Evolutionary conservation across 768 basidiomycete species (phyloP).

Genomic region (Boletus eberwhitei): DNA sequence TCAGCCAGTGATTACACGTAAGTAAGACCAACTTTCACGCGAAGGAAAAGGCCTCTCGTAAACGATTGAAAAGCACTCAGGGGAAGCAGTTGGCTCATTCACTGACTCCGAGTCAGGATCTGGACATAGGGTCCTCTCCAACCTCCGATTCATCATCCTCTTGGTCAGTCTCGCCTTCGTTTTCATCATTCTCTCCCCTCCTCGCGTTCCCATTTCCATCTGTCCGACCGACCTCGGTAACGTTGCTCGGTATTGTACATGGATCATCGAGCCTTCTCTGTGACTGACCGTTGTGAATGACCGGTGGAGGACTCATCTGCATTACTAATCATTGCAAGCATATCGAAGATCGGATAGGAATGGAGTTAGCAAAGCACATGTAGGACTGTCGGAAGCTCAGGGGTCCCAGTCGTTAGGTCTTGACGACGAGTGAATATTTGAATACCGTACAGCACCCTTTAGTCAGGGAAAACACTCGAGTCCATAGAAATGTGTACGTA

Average conservation of each 20-base stretch:
- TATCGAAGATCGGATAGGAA: constrained; percentile 2
- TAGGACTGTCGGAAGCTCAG: not conserved
- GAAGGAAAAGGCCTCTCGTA: too few relatives aligned
- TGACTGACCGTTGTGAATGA: not conserved
- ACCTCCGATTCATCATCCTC: constrained; percentile 7
- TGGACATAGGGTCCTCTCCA: not conserved
- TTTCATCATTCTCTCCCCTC: not conserved
- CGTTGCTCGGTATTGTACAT: not conserved
- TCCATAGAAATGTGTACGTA: too few relatives aligned
- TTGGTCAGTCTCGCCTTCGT: constrained; percentile 2
- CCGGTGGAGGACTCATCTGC: not conserved
- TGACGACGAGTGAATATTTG: too few relatives aligned
- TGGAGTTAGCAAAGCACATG: constrained; percentile 4
- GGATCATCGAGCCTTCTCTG: constrained; percentile 3
- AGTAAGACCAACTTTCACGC: too few relatives aligned
- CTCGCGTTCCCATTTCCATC: constrained; percentile 17
- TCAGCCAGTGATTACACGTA: too few relatives aligned
- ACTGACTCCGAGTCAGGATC: too few relatives aligned
- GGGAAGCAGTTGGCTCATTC: too few relatives aligned
- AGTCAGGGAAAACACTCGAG: too few relatives aligned
- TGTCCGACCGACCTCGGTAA: constrained; percentile 4
- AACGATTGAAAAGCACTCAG: too few relatives aligned
- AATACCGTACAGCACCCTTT: too few relatives aligned
- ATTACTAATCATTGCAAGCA: constrained; percentile 1
- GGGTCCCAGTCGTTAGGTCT: not conserved